These are phyloP conservation scores for Boletus sp. DNA, from an alignment of 768 basidiomycete genomes.

Conservation along the genomic window DNA sequence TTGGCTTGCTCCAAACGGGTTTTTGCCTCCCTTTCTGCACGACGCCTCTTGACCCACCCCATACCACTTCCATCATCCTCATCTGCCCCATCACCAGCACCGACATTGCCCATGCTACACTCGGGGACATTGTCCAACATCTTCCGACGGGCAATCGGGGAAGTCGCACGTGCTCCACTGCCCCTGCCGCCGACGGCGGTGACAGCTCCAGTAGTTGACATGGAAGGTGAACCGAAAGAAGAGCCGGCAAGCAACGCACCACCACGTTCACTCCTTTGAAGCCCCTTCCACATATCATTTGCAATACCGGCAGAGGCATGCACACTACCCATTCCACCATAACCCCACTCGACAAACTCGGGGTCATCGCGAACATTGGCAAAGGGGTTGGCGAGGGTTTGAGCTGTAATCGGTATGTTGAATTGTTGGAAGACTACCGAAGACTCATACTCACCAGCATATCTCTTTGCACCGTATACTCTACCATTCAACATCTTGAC, in stretches of 20 bases:
- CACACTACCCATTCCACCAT: slow-evolving; percentile 77
- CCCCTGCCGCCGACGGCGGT: slow-evolving; percentile 14
- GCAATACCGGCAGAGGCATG: slow-evolving; percentile 26
- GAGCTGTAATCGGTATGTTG: slow-evolving; percentile 11
- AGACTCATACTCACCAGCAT: slow-evolving; percentile 19
- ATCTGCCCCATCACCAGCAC: slow-evolving; percentile 34
- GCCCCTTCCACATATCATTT: slow-evolving; percentile 28
- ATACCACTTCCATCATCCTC: slow-evolving; percentile 85
- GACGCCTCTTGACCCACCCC: slow-evolving; percentile 72
- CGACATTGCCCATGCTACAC: slow-evolving; percentile 31
- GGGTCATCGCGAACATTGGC: slow-evolving; percentile 63
- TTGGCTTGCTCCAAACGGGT: slow-evolving; percentile 20
- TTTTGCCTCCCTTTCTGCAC: slow-evolving; percentile 55
- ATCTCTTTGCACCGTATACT: slow-evolving; percentile 61
- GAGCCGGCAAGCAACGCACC: slow-evolving; percentile 21
- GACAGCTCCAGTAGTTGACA: slow-evolving; percentile 27
- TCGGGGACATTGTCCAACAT: slow-evolving; percentile 18
- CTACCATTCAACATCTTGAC: slow-evolving; percentile 82
- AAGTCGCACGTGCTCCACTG: slow-evolving; percentile 11
- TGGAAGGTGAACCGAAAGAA: slow-evolving; percentile 1
- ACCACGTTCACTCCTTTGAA: slow-evolving; percentile 28
- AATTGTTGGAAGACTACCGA: background rate
- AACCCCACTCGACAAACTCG: slow-evolving; percentile 92
- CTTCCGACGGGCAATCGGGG: slow-evolving; percentile 13
- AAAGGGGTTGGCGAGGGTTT: slow-evolving; percentile 54